Evolutionary conservation across 495 filamentous ascomycete species (phyloP), one percentile per base, ranked within the genome.

Genomic region (Aspergillus mulundensis): DNA sequence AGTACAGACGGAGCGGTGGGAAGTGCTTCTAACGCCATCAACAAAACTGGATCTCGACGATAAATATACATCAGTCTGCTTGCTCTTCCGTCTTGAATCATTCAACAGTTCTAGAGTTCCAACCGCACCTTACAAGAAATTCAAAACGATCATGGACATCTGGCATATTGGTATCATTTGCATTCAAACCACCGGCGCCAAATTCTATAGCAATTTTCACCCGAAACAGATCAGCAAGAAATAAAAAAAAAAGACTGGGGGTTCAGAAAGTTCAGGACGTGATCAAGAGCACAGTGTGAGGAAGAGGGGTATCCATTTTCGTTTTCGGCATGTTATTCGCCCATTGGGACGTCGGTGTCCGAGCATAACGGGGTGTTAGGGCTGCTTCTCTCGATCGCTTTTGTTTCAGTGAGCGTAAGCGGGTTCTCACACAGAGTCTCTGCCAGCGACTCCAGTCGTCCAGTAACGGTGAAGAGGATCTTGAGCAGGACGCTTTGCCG

Each of bases 361-460:
- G 70, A 66, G 32, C 63, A 56, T 12, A 70, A 49, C 21, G 67
- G 60, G 2, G 61, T 16, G 15, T 72, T 16, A 69, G 45, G 30
- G 66, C 59, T 5, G 61, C 20, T 16, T 72, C 70, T 14, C 54
- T 63, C 59, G 36, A 64, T 56, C 30, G 58, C 54, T 46, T 61
- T 69, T 7, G 70, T 59, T 48, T 76, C 67, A 51, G 55, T 64
- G 24, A 73, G 56, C 19, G 69, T 60, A 12, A 70, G 65, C 19
- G 68, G 63, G 44, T 70, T 71, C 52, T 76, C 71, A 6, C 71
- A 69, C 60, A 76, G 63, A 5, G 69, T 70, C 39, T 76, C 73
- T 15, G 70, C 62, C 52, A 76, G 59, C 30, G 68, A 68, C 39
- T 60, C 66, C 8, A 69, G 66, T 49, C 66, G 66, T 25, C 72